These are phyloP conservation scores for Cordyceps cateniannulata DNA, from an alignment of 2,329 filamentous ascomycete genomes.

Conservation along the genomic window DNA sequence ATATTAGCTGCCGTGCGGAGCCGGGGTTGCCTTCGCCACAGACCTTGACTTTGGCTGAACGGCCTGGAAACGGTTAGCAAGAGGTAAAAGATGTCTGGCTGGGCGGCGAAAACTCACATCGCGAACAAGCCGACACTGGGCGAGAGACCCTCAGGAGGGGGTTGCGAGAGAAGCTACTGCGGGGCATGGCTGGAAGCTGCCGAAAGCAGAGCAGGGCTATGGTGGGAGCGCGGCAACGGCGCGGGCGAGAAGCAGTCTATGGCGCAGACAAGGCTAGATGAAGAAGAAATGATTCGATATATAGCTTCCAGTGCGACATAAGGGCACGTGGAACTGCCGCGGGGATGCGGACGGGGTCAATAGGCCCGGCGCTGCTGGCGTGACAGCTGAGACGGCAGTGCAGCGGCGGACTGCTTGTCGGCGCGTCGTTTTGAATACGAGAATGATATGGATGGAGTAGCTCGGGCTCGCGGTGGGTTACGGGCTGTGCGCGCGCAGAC, in stretches of 20 bases:
- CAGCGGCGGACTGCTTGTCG: background rate
- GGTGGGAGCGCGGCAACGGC: background rate
- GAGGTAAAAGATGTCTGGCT: background rate
- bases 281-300: background rate
- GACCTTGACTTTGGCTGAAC: constrained; percentile 87
- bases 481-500: background rate
- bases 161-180: constrained; percentile 44
- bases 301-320: background rate
- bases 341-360: background rate
- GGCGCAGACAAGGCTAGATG: background rate
- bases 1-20: background rate
- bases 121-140: constrained; percentile 72
- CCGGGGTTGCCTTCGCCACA: background rate
- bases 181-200: constrained; percentile 30
- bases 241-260: background rate
- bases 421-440: background rate
- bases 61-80: constrained; percentile 40
- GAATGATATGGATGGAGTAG: background rate
- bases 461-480: background rate
- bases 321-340: background rate
- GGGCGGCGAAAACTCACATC: constrained; percentile 46
- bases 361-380: background rate
- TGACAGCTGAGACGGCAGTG: background rate
- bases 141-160: constrained; percentile 67
- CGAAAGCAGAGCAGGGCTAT: background rate